These are phyloP conservation scores for Selaginella moellendorffii DNA, from an alignment of 75 land plant species.

Conservation along the genomic window DNA sequence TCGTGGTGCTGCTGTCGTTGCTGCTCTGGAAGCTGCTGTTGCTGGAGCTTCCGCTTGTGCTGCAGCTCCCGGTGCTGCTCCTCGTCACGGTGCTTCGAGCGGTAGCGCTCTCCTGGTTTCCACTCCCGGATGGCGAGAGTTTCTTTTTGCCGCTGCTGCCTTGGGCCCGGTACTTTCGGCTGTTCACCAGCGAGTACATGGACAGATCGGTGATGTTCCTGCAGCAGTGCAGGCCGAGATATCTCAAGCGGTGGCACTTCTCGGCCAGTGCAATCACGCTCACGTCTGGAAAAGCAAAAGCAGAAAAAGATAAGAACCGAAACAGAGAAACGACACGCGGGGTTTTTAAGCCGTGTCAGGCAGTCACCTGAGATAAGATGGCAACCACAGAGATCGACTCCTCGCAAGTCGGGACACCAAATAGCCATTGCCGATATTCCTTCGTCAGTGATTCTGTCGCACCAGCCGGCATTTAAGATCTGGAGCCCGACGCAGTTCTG, in stretches of 20 bases:
- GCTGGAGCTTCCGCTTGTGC: constrained; percentile 25
- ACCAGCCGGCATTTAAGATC: constrained; percentile 82
- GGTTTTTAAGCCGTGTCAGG: background rate
- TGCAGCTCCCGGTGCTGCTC: constrained; percentile 22
- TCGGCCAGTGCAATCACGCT: constrained; percentile 89
- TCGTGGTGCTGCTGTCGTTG: constrained; percentile 9
- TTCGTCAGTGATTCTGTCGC: constrained; percentile 62
- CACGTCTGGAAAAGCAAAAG: constrained; percentile 39
- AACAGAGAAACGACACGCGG: no score
- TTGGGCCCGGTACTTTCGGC: constrained; percentile 18
- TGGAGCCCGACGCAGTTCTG: constrained; percentile 54
- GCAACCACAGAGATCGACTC: constrained; percentile 84
- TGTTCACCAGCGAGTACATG: constrained; percentile 63
- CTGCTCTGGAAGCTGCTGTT: no score
- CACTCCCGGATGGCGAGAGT: background rate
- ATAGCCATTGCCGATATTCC: constrained; percentile 73
- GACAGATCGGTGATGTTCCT: constrained; percentile 86
- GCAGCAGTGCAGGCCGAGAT: constrained; percentile 79
- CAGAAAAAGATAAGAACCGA: constrained; percentile 2
- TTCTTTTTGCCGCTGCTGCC: background rate
- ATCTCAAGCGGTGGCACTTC: constrained; percentile 50
- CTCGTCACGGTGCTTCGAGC: constrained; percentile 15
- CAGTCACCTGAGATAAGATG: constrained; percentile 65
- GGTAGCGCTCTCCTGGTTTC: background rate
- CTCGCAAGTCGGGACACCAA: constrained; percentile 80